Evolutionary conservation across 2,329 filamentous ascomycete genomes (phyloP).

Genomic region (Penicillium sp.): DNA sequence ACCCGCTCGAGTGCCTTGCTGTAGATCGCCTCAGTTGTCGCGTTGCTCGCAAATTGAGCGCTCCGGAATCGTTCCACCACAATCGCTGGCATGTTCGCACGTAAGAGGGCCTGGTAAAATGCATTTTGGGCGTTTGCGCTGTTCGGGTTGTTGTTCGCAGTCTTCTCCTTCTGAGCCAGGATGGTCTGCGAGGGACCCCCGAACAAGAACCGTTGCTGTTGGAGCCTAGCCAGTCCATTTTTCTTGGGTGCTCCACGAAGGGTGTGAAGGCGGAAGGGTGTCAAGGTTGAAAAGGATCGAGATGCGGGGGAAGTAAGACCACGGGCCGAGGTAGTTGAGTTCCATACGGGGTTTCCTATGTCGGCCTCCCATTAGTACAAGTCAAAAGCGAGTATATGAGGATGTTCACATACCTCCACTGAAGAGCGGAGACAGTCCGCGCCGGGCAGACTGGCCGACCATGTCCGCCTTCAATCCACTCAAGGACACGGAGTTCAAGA

Average conservation of each 20-base stretch:
- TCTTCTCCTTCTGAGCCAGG: constrained; percentile 82
- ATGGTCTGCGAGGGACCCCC: constrained; percentile 53
- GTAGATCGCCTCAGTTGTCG: constrained; percentile 76
- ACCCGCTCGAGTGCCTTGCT: constrained; percentile 68
- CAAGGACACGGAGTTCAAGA: constrained; percentile 26
- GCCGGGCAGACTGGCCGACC: constrained; percentile 18
- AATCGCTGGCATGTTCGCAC: constrained; percentile 91
- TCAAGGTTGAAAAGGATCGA: constrained; percentile 26
- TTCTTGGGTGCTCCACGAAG: constrained; percentile 23
- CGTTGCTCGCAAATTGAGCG: constrained; percentile 78
- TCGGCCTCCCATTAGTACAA: not conserved
- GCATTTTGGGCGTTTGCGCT: constrained; percentile 88
- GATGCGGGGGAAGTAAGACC: constrained; percentile 14
- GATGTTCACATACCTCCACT: constrained; percentile 19
- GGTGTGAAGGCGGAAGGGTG: constrained; percentile 27
- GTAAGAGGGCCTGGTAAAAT: constrained; percentile 88
- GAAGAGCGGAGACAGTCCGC: constrained; percentile 17
- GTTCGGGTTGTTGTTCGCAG: constrained; percentile 86
- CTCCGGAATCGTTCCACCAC: constrained; percentile 87
- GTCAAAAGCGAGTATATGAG: not conserved
- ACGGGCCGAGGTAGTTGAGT: constrained; percentile 17
- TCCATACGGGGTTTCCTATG: constrained; percentile 20
- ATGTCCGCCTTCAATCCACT: constrained; percentile 24
- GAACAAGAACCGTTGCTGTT: constrained; percentile 42
- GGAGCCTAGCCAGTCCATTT: constrained; percentile 27